Evolutionary conservation across 1,139 yeast genomes (phyloP), one percentile per base, ranked within the genome.

Genomic region (Taphrina communis): DNA sequence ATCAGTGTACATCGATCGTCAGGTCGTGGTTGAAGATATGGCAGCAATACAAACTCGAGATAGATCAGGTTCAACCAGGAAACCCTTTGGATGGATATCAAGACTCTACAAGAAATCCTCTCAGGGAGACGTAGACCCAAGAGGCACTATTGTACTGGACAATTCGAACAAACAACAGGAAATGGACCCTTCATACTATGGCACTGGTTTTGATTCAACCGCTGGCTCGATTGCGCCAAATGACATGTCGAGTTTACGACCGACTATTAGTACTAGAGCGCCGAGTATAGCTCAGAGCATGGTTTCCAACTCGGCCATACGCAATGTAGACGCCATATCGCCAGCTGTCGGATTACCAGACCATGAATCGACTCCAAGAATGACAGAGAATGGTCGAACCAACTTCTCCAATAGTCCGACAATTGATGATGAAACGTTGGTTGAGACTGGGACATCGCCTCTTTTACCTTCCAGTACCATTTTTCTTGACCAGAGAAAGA

Each of bases 261-360:
- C 67, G 14, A 63, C 67, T 25, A 53, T 63, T 39, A 53, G 61
- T 35, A 63, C 67, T 14, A 38, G 67, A 35, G 67, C 67, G 7
- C 61, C 67, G 12, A 63, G 67, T 36, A 38, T 63, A 19, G 59
- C 67, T 19, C 67, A 56, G 14, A 63, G 67, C 21, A 50, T 35
- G 17, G 51, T 39, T 11, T 63, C 67, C 19, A 63, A 63, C 36
- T 55, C 60, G 4, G 67, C 67, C 19, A 50, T 63, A n/a, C 48
- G 39, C 17, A 63, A 63, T 46, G 61, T 55, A 6, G 67, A 63
- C 17, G 67, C 61, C 39, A 56, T 57, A 17, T 25, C 36, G 12
- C 46, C 53, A 19, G 19, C 55, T 9, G 38, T 41, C 17, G 12
- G 9, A 6, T 7, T 42, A 9, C 12, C n/a, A 12, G 58, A 53